A percentile compares a stretch with the other conserved stretches of the same genome.
Conservation (phyloP, 345 rosid genomes). For the Citropsis articulata region DNA sequence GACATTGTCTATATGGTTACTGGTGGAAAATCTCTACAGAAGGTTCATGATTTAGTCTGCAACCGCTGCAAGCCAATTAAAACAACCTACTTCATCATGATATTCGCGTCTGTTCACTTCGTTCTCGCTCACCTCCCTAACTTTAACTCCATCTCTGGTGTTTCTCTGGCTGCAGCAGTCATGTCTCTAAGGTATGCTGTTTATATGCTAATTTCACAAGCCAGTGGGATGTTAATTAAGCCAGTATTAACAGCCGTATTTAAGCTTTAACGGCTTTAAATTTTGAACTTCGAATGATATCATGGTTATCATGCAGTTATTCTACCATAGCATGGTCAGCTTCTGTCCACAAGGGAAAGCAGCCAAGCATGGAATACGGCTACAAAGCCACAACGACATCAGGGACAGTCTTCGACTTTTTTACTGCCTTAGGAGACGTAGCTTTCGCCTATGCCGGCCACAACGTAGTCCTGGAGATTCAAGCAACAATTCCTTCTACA, state of each 20-base stretch:
- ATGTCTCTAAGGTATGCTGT: conserved; percentile 65
- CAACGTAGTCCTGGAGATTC: conserved; percentile 82
- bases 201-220: background rate
- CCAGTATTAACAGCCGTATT: too few species aligned
- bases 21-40: conserved; percentile 67
- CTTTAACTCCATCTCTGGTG: conserved; percentile 70
- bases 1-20: conserved; percentile 87
- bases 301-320: conserved; percentile 40
- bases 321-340: conserved; percentile 83
- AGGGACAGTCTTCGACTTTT: conserved; percentile 59
- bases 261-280: background rate
- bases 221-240: background rate
- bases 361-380: conserved; percentile 44
- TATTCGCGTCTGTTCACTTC: conserved; percentile 75
- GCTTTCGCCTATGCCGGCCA: conserved; percentile 89
- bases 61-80: conserved; percentile 38
- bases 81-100: conserved; percentile 64
- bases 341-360: conserved; percentile 57
- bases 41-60: conserved; percentile 51
- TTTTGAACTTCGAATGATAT: background rate
- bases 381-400: conserved; percentile 38
- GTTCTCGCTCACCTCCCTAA: conserved; percentile 84
- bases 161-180: conserved; percentile 76
- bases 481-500: conserved; percentile 86
- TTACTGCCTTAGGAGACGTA: conserved; percentile 73